Conservation (phyloP, 805 yeast genomes). For the Kodamaea laetipori region DNA sequence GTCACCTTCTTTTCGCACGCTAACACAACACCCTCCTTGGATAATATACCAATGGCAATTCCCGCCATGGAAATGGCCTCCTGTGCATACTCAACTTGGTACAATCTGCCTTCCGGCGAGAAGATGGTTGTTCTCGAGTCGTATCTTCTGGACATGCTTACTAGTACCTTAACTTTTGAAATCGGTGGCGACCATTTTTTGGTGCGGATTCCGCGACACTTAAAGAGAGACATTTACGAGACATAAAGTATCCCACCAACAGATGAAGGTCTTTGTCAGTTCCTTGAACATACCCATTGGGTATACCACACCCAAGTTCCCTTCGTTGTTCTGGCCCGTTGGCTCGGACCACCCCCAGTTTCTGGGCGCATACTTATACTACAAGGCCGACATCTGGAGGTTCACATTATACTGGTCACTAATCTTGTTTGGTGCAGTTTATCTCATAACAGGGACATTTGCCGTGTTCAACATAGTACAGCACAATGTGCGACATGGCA, state of each 20-base stretch:
- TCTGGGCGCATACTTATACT: conserved; percentile 62
- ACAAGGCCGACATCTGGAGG: conserved; percentile 71
- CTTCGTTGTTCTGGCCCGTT: conserved; percentile 77
- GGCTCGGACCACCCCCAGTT: conserved; percentile 40
- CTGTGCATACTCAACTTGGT: conserved; percentile 95
- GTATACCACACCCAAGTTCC: conserved; percentile 75
- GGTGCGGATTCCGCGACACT: not conserved
- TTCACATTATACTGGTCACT: conserved; percentile 84
- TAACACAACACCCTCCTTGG: conserved; percentile 84
- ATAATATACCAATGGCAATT: conserved; percentile 76
- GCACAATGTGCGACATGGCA: conserved; percentile 21
- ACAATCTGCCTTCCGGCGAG: conserved; percentile 97
- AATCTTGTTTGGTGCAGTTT: conserved; percentile 64
- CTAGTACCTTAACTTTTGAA: conserved; percentile 1
- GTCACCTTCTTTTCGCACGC: conserved; percentile 98
- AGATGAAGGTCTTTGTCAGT: conserved; percentile 36
- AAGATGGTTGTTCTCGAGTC: conserved; percentile 98
- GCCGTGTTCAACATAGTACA: conserved; percentile 43
- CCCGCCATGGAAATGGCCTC: conserved; percentile 88
- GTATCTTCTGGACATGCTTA: conserved; percentile 86
- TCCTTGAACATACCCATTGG: conserved; percentile 73
- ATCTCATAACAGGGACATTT: conserved; percentile 61
- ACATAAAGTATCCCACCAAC: no score
- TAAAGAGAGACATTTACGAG: not conserved
- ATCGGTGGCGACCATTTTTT: conserved; percentile 13